phyloP scores from a whole-genome alignment of 2,329 filamentous ascomycete genomes.

The Hymenoscyphus linearis region DNA sequence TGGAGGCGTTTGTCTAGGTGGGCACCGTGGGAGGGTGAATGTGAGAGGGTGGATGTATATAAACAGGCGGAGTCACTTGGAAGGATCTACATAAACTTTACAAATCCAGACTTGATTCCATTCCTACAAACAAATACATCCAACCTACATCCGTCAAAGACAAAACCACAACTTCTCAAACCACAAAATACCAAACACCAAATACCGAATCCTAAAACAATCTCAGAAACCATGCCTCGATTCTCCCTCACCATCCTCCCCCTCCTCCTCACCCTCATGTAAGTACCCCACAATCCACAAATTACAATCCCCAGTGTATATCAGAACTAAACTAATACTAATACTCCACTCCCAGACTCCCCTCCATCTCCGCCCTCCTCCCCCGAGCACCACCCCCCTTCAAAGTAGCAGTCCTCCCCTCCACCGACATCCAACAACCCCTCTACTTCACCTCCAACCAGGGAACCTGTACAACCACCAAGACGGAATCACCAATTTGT shows the following conservation, averaged over 20 bases:
- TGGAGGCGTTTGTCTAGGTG: no score
- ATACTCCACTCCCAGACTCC: neutral
- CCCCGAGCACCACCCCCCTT: constrained; percentile 1
- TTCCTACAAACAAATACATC: no score
- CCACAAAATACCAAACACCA: no score
- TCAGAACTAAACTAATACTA: neutral
- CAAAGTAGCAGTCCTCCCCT: neutral
- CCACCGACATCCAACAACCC: neutral
- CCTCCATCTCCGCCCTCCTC: neutral
- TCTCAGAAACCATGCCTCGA: neutral
- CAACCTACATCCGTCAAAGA: no score
- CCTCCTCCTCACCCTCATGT: neutral
- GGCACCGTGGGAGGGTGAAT: no score
- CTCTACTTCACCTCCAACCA: constrained; percentile 1
- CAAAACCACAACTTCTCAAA: no score
- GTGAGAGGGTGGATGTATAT: no score
- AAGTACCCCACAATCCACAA: neutral
- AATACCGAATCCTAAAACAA: no score
- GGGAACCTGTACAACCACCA: neutral
- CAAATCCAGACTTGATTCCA: no score
- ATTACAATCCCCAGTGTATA: neutral
- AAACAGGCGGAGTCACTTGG: no score
- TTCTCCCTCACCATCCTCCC: neutral
- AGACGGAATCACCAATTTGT: constrained; percentile 1
- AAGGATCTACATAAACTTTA: no score